Percentiles rank a stretch among this genome's conserved stretches.
Conservation (phyloP, 345 rosid species). For the Gossypium sturtianum region DNA sequence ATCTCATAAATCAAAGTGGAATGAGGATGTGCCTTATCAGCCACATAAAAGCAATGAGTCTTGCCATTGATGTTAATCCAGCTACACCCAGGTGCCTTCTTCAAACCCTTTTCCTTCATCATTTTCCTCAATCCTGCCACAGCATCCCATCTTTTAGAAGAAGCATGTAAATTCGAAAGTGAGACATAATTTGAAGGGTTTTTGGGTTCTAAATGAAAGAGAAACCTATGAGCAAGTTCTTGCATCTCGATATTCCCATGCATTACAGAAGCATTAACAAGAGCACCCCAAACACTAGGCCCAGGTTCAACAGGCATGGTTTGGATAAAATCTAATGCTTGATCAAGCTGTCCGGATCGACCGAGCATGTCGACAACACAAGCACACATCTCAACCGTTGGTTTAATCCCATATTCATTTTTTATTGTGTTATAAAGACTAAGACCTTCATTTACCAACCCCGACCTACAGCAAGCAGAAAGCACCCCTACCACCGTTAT, state of each 20-base stretch:
- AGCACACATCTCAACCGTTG: conserved; percentile 55
- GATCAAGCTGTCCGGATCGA: conserved; percentile 47
- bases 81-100: conserved; percentile 70
- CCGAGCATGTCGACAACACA: conserved; percentile 64
- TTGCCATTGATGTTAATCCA: conserved; percentile 47
- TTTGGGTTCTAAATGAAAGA: conserved; percentile 52
- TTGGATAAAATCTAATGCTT: conserved; percentile 45
- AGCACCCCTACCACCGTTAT: conserved; percentile 53
- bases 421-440: conserved; percentile 30
- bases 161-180: conserved; percentile 55
- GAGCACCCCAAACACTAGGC: conserved; percentile 72
- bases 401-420: conserved; percentile 37
- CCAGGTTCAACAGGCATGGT: conserved; percentile 53
- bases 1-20: conserved; percentile 39
- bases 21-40: conserved; percentile 50
- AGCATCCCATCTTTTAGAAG: conserved; percentile 50
- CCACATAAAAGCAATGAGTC: conserved; percentile 45
- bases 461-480: conserved; percentile 57
- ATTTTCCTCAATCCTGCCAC: conserved; percentile 54
- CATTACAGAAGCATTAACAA: conserved; percentile 48
- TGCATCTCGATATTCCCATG: conserved; percentile 58
- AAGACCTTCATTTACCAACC: conserved; percentile 52
- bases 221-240: conserved; percentile 49
- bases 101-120: conserved; percentile 54
- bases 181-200: conserved; percentile 61